Evolutionary conservation across 163 green algal species (phyloP).

Genomic region (Chlamydomonas reinhardtii): DNA sequence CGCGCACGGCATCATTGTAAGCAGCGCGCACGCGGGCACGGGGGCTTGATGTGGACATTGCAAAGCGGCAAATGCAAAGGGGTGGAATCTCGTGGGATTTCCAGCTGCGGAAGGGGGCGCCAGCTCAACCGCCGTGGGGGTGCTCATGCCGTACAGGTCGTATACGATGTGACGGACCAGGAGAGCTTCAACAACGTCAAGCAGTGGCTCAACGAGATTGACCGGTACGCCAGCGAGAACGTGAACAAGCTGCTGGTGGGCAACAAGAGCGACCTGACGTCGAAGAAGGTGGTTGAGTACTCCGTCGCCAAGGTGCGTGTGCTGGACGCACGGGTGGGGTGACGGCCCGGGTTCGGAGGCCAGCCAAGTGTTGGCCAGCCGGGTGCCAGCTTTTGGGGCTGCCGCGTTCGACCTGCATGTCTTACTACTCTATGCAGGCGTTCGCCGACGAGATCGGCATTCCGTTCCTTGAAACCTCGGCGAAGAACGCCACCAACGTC

Average conservation of each 20-base stretch:
- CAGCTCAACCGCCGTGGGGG: too few relatives aligned
- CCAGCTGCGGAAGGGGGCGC: too few relatives aligned
- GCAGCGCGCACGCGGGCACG: neutral
- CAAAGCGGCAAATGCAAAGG: neutral
- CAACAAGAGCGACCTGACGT: slow-evolving; percentile 98
- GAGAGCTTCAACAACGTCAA: slow-evolving; percentile 99
- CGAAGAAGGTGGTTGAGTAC: slow-evolving; percentile 97
- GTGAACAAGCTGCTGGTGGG: slow-evolving; percentile 99
- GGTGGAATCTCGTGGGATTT: too few relatives aligned
- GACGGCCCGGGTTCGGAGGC: too few relatives aligned
- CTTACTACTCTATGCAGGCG: slow-evolving; percentile 63
- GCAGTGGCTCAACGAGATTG: slow-evolving; percentile 99
- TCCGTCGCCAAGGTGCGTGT: slow-evolving; percentile 91
- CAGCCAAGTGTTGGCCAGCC: too few relatives aligned
- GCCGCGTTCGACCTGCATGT: too few relatives aligned
- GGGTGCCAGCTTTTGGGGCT: too few relatives aligned
- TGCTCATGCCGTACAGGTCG: slow-evolving; percentile 73
- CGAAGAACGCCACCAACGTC: slow-evolving; percentile 98
- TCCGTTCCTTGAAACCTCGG: slow-evolving; percentile 99
- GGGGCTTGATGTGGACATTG: too few relatives aligned
- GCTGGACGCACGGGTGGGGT: too few relatives aligned
- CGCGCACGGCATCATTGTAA: slow-evolving; percentile 97
- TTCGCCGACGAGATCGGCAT: slow-evolving; percentile 99
- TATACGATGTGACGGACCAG: slow-evolving; percentile 99
- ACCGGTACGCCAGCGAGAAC: slow-evolving; percentile 98